phyloP scores from a whole-genome alignment of 257 asterid species.

The Ilex asprella region DNA sequence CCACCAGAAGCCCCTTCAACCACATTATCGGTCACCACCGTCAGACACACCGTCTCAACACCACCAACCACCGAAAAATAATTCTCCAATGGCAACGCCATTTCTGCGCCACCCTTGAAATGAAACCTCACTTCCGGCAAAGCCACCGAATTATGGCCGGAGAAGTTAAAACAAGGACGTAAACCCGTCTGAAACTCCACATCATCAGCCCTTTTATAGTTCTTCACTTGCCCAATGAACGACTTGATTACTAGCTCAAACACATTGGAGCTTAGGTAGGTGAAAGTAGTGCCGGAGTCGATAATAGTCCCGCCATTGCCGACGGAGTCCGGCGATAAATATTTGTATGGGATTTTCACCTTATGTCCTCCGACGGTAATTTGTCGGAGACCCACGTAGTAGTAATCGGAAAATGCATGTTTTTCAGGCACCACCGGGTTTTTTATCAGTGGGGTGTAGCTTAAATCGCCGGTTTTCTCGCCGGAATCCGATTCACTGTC shows the following conservation, averaged over 20 bases:
- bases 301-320: slow-evolving; percentile 86
- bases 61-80: slow-evolving; percentile 43
- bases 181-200: slow-evolving; percentile 51
- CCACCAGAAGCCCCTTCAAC: slow-evolving; percentile 25
- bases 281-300: slow-evolving; percentile 79
- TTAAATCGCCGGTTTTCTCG: slow-evolving; percentile 24
- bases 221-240: slow-evolving; percentile 39
- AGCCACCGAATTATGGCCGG: slow-evolving; percentile 25
- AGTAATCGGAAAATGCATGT: slow-evolving; percentile 35
- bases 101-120: slow-evolving; percentile 72
- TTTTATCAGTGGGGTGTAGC: slow-evolving; percentile 45
- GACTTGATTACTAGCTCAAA: slow-evolving; percentile 34
- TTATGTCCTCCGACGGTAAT: slow-evolving; percentile 61
- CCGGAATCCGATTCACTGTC: slow-evolving; percentile 37
- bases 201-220: slow-evolving; percentile 33
- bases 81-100: slow-evolving; percentile 65
- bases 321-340: slow-evolving; percentile 33
- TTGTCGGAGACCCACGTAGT: slow-evolving; percentile 49
- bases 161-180: slow-evolving; percentile 62
- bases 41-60: slow-evolving; percentile 40
- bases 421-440: slow-evolving; percentile 30
- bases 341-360: slow-evolving; percentile 37
- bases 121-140: slow-evolving; percentile 62
- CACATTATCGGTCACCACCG: slow-evolving; percentile 43
- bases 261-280: slow-evolving; percentile 40